Percentiles rank a stretch among this genome's conserved stretches.
Conservation (phyloP, 208 protist species). For the Acanthamoeba culbertsoni region DNA sequence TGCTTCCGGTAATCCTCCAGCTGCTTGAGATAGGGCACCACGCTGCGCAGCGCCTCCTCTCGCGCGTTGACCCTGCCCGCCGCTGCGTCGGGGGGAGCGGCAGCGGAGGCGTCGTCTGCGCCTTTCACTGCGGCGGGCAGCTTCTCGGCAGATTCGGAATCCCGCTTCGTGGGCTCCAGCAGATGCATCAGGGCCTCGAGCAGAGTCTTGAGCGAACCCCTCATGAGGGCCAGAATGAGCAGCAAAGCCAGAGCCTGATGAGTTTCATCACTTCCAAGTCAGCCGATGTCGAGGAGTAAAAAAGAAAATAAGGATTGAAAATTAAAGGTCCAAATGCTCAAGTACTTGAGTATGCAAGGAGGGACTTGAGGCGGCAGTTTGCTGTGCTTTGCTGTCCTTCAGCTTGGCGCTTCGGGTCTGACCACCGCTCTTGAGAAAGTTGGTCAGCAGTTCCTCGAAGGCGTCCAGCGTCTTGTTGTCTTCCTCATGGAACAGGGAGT, state of each 20-base stretch:
- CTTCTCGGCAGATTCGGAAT: not conserved
- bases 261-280: not conserved
- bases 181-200: not conserved
- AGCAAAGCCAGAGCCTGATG: not conserved
- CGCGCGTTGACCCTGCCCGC: not conserved
- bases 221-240: not conserved
- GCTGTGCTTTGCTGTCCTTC: too few species aligned
- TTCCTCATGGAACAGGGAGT: not conserved
- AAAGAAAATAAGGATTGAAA: not conserved
- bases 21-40: slow-evolving; percentile 14
- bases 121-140: not conserved
- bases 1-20: slow-evolving; percentile 1
- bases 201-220: not conserved
- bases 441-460: not conserved
- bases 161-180: not conserved
- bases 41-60: slow-evolving; percentile 2
- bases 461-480: not conserved
- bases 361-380: not conserved
- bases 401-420: not conserved
- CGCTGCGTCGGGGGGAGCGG: not conserved
- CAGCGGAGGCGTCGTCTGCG: not conserved
- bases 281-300: too few species aligned
- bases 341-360: not conserved
- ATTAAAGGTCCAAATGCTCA: not conserved
- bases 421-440: not conserved